Conservation (phyloP, 2,329 filamentous ascomycete species). For the Colletotrichum musae region DNA sequence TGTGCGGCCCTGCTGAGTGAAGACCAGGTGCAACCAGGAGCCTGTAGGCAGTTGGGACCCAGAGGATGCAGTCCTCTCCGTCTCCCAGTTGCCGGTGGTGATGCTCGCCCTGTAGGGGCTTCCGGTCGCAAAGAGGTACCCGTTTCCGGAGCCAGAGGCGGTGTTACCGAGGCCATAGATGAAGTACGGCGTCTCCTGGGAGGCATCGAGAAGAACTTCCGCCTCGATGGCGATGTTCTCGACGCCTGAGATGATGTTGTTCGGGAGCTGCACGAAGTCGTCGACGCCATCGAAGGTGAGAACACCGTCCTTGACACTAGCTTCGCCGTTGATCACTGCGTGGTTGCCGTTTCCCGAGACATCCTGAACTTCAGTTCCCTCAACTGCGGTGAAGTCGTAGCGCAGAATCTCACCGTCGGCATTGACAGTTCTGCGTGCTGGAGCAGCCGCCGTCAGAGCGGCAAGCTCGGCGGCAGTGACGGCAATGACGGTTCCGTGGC, state of each 20-base stretch:
- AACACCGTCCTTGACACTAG: slow-evolving; percentile 37
- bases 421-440: slow-evolving; percentile 30
- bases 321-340: slow-evolving; percentile 43
- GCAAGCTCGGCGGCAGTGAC: slow-evolving; percentile 63
- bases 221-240: slow-evolving; percentile 42
- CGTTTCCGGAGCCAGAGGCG: slow-evolving; percentile 39
- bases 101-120: slow-evolving; percentile 44
- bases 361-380: slow-evolving; percentile 40
- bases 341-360: slow-evolving; percentile 43
- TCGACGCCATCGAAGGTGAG: slow-evolving; percentile 45
- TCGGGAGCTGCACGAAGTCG: slow-evolving; percentile 44
- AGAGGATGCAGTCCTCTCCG: slow-evolving; percentile 41
- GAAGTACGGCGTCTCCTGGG: slow-evolving; percentile 44
- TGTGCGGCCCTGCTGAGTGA: slow-evolving; percentile 40
- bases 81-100: slow-evolving; percentile 41
- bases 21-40: slow-evolving; percentile 44
- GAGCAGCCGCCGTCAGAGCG: slow-evolving; percentile 45
- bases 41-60: slow-evolving; percentile 40
- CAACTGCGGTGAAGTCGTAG: slow-evolving; percentile 42
- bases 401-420: slow-evolving; percentile 42
- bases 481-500: slow-evolving; percentile 68
- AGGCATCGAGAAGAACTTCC: slow-evolving; percentile 41
- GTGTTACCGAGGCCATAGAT: slow-evolving; percentile 47
- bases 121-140: slow-evolving; percentile 46
- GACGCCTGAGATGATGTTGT: slow-evolving; percentile 43